Evolutionary conservation across 78 protist species (phyloP).

Genomic region (Cavenderia fasciculata): DNA sequence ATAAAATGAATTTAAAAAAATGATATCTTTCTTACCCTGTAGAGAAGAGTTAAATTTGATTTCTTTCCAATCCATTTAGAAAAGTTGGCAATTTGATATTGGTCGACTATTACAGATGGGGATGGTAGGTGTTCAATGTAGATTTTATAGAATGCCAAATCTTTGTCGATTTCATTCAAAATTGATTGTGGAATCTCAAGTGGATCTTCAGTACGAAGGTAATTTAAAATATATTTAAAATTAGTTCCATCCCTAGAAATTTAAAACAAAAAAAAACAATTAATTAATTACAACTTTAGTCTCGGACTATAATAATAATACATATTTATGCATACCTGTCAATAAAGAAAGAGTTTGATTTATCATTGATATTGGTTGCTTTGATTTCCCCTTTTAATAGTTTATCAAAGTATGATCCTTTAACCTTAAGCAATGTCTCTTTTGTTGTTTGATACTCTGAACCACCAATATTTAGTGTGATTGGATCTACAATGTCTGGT

Average conservation of each 20-base stretch:
- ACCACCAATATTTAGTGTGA: conserved; percentile 9
- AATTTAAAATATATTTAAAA: conserved; percentile 20
- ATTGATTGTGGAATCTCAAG: background rate
- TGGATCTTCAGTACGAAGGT: background rate
- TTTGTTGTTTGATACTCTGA: background rate
- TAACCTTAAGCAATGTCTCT: background rate
- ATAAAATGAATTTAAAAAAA: no score
- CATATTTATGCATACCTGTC: conserved; percentile 13
- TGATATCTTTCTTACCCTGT: conserved; percentile 20
- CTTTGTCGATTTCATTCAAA: background rate
- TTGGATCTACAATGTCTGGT: no score
- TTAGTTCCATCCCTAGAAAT: background rate
- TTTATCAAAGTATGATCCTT: background rate
- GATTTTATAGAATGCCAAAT: no score
- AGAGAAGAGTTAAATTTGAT: no score
- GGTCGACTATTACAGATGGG: no score
- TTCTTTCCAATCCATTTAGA: no score
- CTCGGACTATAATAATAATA: no score
- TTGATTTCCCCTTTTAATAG: conserved; percentile 6
- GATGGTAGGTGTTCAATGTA: no score
- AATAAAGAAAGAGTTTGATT: background rate
- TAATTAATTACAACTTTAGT: no score
- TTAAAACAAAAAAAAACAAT: no score
- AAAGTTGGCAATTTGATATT: no score
- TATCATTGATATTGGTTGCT: background rate